Evolutionary conservation across 148 eudicot genomes (phyloP).

Genomic region (Nepenthes gracilis): DNA sequence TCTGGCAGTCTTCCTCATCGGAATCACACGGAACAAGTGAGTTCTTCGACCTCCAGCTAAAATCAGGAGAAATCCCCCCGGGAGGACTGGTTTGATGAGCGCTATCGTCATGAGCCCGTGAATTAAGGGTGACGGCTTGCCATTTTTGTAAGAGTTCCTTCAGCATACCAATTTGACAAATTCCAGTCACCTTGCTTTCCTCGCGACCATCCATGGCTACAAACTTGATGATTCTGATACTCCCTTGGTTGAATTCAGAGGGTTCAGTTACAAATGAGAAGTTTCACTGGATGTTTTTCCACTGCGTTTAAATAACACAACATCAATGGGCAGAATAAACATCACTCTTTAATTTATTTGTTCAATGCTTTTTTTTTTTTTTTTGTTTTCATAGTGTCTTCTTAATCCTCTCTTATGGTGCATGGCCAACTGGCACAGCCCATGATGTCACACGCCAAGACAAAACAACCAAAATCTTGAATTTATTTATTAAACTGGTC

Average conservation of each 20-base stretch:
- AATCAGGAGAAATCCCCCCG: slow-evolving; percentile 35
- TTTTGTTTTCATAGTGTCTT: too few relatives aligned
- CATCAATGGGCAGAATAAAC: too few relatives aligned
- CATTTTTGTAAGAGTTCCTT: slow-evolving; percentile 53
- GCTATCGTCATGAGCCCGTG: slow-evolving; percentile 4
- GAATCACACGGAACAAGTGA: slow-evolving; percentile 27
- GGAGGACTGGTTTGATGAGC: not conserved
- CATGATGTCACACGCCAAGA: too few relatives aligned
- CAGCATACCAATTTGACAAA: slow-evolving; percentile 58
- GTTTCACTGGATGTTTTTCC: too few relatives aligned
- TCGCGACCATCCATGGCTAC: slow-evolving; percentile 42
- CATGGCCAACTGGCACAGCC: too few relatives aligned
- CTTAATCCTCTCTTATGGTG: too few relatives aligned
- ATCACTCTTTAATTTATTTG: too few relatives aligned
- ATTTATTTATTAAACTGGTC: too few relatives aligned
- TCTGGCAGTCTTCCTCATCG: slow-evolving; percentile 59
- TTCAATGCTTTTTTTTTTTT: too few relatives aligned
- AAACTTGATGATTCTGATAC: not conserved
- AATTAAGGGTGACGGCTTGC: slow-evolving; percentile 36
- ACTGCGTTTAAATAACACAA: too few relatives aligned
- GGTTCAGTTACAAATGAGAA: too few relatives aligned
- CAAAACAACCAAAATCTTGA: too few relatives aligned
- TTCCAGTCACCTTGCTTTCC: slow-evolving; percentile 37
- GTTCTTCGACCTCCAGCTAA: slow-evolving; percentile 25
- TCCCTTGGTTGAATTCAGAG: not conserved